phyloP scores from a whole-genome alignment of 805 yeast genomes.

The Candida chauliodis region DNA sequence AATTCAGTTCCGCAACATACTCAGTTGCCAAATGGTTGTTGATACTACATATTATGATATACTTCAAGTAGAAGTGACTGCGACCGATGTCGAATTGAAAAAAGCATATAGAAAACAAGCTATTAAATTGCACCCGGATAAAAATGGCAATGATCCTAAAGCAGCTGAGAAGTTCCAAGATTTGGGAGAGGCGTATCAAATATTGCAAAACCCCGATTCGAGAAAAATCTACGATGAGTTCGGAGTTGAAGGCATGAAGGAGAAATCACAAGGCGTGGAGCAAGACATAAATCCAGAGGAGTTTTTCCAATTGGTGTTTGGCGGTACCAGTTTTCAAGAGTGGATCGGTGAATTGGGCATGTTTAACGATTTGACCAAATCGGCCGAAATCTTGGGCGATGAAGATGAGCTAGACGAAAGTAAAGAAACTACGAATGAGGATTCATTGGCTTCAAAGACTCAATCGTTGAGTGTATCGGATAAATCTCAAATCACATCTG shows the following conservation, averaged over 20 bases:
- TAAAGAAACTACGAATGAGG: not conserved
- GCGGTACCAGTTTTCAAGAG: conserved; percentile 73
- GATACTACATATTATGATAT: conserved; percentile 87
- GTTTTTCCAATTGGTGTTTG: conserved; percentile 78
- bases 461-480: conserved; percentile 2
- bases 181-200: conserved; percentile 64
- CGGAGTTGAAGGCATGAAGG: conserved; percentile 60
- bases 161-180: conserved; percentile 88
- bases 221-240: conserved; percentile 76
- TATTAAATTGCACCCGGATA: conserved; percentile 89
- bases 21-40: conserved; percentile 56
- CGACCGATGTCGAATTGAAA: conserved; percentile 79
- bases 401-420: conserved; percentile 25
- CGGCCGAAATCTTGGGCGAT: conserved; percentile 48
- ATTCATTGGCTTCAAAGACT: not conserved
- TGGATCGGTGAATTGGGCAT: conserved; percentile 84
- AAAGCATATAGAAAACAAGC: conserved; percentile 92
- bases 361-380: conserved; percentile 67
- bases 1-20: not conserved
- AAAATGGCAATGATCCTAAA: conserved; percentile 88
- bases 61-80: conserved; percentile 63
- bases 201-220: conserved; percentile 67
- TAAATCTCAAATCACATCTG: conserved; percentile 13
- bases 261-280: conserved; percentile 58
- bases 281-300: conserved; percentile 75